Percentiles rank a stretch among this genome's conserved stretches.
Evolutionary conservation across 768 basidiomycete genomes (phyloP).

Genomic region (Agrocybe praecox): DNA sequence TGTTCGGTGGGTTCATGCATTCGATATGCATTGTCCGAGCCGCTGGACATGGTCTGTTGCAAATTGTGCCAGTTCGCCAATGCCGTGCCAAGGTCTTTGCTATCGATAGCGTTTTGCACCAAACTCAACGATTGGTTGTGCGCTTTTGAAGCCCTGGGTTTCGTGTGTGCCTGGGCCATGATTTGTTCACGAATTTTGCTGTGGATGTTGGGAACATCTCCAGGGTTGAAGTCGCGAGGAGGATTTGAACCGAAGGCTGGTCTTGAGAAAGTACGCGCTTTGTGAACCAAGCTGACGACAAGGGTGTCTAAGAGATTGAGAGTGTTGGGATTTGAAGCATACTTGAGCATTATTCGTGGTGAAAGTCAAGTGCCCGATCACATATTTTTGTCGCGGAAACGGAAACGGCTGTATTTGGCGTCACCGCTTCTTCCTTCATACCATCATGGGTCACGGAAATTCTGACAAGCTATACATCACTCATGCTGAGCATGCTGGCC

Average conservation of each 20-base stretch:
- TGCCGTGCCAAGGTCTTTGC: conserved; percentile 8
- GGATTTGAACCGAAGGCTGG: conserved; percentile 1
- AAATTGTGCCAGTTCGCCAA: conserved; percentile 17
- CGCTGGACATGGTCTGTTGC: conserved; percentile 7
- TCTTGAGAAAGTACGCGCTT: conserved; percentile 16
- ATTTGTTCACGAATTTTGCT: conserved; percentile 24
- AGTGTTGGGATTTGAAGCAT: conserved; percentile 23
- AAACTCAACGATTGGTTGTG: conserved; percentile 16
- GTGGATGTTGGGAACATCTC: conserved; percentile 19
- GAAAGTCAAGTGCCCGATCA: background rate
- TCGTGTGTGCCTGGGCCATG: conserved; percentile 19
- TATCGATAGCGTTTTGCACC: conserved; percentile 14
- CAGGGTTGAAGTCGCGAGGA: background rate
- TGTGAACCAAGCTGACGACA: conserved; percentile 31
- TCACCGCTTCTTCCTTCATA: conserved; percentile 13
- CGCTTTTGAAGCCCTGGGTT: conserved; percentile 15
- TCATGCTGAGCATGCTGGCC: conserved; percentile 83
- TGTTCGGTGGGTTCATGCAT: conserved; percentile 12
- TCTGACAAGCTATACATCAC: conserved; percentile 89
- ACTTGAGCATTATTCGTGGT: conserved; percentile 13
- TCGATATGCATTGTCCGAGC: conserved; percentile 11
- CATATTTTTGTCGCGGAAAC: background rate
- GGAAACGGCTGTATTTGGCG: conserved; percentile 8
- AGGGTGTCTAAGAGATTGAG: conserved; percentile 45
- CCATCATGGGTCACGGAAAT: conserved; percentile 81